Base-by-base conservation (phyloP, 2,329 filamentous ascomycete genomes). In the Ophiostoma novo-ulmi region DNA sequence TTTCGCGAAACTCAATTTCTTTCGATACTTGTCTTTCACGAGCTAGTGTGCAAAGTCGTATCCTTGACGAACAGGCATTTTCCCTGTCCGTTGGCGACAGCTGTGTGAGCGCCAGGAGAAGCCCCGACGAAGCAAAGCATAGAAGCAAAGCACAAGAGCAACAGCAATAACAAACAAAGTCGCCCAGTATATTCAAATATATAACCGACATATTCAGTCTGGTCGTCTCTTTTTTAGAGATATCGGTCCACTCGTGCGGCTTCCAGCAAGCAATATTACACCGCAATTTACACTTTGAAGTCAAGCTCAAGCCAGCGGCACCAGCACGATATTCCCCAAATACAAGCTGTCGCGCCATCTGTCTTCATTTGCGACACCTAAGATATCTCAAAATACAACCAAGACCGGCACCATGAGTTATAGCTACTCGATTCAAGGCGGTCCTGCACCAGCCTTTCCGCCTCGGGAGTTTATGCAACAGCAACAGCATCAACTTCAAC, bases 351-450 rank as follows among this genome's bases (percentile, higher is more conserved):
- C 22, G 52, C 52, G 13, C 11, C 22, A 31, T 14, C 52, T 22
- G 20, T 55, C 11, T 13, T 26, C 22, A 13, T 17, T 63, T 35
- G 58, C 26, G 26, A 36, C 13, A 35, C 14, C 55, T 1, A 22
- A 3, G 11, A n/a, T 31, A 55, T 17, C 14, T 44, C 31, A 5
- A 5, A 44, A 44, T 20, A 44, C 44, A 48, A 58, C n/a, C 68
- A 65, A 70, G 26, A 48, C 68, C 69, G 41, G 39, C 68, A 35
- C 35, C n/a, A 65, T 65, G 63, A 36, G 61, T n/a, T 81, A 81
- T 74, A 77, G 74, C 64, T 81, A 80, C 72, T 77, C 78, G 0
- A 79, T 81, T 71, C 76, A 75, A 73, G 80, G 79, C 63, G 79
- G 79, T 3, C 76, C 77, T 38, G 72, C 79, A 67, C 76, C 79